A percentile compares a stretch with the other conserved stretches of the same genome.
These are phyloP conservation scores for Parafenestella ontariensis DNA, from an alignment of 2,329 filamentous ascomycete genomes.

Conservation along the genomic window DNA sequence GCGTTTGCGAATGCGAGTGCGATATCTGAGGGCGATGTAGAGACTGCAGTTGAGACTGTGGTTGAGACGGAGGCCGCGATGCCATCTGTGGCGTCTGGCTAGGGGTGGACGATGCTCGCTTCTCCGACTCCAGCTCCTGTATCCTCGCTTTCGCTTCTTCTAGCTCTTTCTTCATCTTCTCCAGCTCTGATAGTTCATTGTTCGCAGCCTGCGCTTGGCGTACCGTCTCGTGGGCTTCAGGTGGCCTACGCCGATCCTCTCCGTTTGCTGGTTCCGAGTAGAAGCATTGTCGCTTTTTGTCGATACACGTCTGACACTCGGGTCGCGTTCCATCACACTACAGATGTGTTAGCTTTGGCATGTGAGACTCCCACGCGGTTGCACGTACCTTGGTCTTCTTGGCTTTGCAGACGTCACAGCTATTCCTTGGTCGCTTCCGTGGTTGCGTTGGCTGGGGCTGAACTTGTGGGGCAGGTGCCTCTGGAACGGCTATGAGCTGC, in stretches of 20 bases:
- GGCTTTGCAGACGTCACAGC: slow-evolving; percentile 45
- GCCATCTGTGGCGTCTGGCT: slow-evolving; percentile 32
- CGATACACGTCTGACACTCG: slow-evolving; percentile 42
- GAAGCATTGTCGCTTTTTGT: slow-evolving; percentile 45
- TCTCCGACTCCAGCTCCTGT: slow-evolving; percentile 41
- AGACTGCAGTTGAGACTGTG: slow-evolving; percentile 17
- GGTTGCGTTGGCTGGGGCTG: slow-evolving; percentile 14
- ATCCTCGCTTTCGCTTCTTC: slow-evolving; percentile 48
- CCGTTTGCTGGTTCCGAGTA: slow-evolving; percentile 32
- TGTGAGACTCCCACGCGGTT: neutral
- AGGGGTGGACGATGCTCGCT: slow-evolving; percentile 36
- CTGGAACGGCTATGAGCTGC: slow-evolving; percentile 1
- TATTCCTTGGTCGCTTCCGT: slow-evolving; percentile 37
- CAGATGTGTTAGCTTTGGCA: slow-evolving; percentile 13
- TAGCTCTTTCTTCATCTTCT: slow-evolving; percentile 44
- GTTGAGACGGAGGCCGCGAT: slow-evolving; percentile 24
- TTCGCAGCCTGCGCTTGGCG: slow-evolving; percentile 26
- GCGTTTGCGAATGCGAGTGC: slow-evolving; percentile 18
- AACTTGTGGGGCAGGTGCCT: slow-evolving; percentile 1
- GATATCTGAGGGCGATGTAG: slow-evolving; percentile 18
- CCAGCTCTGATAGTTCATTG: slow-evolving; percentile 38
- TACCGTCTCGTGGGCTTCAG: slow-evolving; percentile 16
- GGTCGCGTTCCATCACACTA: slow-evolving; percentile 48
- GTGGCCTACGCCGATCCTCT: slow-evolving; percentile 28
- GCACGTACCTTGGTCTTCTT: slow-evolving; percentile 47